Evolutionary conservation across 345 rosid genomes (phyloP).

Genomic region (Cochlearia excelsa): DNA sequence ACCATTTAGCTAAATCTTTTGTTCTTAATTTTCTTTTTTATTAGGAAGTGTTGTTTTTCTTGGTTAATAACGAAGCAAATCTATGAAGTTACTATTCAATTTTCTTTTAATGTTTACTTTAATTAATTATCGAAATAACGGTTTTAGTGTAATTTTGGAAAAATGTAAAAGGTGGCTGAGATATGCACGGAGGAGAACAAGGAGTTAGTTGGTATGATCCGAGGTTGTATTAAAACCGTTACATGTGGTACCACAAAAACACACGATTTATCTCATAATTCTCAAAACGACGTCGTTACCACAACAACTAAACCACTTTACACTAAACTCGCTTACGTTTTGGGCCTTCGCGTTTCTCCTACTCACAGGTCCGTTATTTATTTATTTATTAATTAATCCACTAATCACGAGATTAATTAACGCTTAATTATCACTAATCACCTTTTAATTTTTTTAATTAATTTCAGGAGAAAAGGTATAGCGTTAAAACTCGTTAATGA

Average conservation of each 20-base stretch:
- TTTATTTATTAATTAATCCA: no score
- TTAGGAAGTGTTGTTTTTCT: no score
- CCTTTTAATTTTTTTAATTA: slow-evolving; percentile 12
- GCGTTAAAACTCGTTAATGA: slow-evolving; percentile 59
- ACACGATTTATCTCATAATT: slow-evolving; percentile 1
- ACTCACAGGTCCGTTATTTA: slow-evolving; percentile 52
- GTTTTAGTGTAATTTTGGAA: neutral
- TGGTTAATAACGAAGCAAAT: no score
- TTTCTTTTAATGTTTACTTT: neutral
- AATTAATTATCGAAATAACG: no score
- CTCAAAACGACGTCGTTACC: slow-evolving; percentile 11
- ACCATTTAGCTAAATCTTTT: no score
- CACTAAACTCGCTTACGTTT: slow-evolving; percentile 79
- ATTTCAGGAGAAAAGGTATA: slow-evolving; percentile 79
- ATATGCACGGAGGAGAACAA: slow-evolving; percentile 37
- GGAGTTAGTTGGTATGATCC: slow-evolving; percentile 74
- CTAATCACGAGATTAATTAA: no score
- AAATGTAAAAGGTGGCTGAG: slow-evolving; percentile 71
- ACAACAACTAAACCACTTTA: slow-evolving; percentile 27
- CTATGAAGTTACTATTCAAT: no score
- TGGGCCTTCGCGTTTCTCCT: slow-evolving; percentile 94
- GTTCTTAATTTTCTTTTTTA: no score
- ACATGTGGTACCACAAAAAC: slow-evolving; percentile 65
- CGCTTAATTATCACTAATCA: neutral
- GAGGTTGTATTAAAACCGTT: slow-evolving; percentile 92